Evolutionary conservation across 306 rosid genomes (phyloP), one percentile per base, ranked within the genome.

Genomic region (Pyrus pyrifolia): DNA sequence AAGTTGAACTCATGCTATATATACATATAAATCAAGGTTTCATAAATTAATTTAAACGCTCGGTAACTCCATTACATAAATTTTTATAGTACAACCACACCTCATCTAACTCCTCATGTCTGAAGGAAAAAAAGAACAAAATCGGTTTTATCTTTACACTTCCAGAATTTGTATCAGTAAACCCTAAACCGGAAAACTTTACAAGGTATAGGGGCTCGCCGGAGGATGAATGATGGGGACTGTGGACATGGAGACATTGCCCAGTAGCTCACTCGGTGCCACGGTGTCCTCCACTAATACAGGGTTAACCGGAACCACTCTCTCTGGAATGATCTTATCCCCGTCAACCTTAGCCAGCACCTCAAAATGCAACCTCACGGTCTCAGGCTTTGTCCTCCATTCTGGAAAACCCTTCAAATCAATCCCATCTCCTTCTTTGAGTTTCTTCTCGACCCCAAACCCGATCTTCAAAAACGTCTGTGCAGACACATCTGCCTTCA

Each of bases 261-360:
- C 89, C 0, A 29, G 4, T 59, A 83, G 78, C 68, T 85, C 11
- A 66, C 76, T 78, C 9, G 81, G 65, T 0, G 89, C 85, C 45
- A 83, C 65, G 2, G 84, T 85, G 31, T 92, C 99, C 88, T 87
- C 93, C 74, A 82, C 44, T 12, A 65, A 3, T 15, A 88, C 85
- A 17, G 97, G 91, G 40, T 70, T 82, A 15, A 95, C 87, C 0
- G 80, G 97, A 72, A 78, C 78, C 14, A 95, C 80, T 79, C 88
- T 88, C 84, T 95, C 99, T 0, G 97, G 88, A 49, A 92, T 86
- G 61, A 95, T 87, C 82, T 82, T 89, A 60, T 92, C 92, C 1
- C 97, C 97, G 31, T 90, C 97, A 29, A 95, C 87, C 84, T 89
- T 95, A n/a, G 92, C 99, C 60, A 95, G 77, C 35, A 95, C 99